phyloP scores from a whole-genome alignment of 2,329 filamentous ascomycete species.

The Polychaeton citri region DNA sequence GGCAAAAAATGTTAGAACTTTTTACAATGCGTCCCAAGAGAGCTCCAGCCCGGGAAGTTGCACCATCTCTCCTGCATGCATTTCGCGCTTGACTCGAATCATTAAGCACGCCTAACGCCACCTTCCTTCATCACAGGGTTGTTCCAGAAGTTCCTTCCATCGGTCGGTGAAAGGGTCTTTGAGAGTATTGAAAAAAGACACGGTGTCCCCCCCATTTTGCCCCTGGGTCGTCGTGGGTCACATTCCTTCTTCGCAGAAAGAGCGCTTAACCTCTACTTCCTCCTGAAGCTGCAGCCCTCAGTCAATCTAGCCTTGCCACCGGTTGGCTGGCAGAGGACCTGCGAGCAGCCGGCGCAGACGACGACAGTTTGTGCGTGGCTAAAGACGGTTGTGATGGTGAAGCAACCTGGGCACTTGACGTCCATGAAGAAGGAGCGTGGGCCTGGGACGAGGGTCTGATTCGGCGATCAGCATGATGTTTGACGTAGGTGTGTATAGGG shows the following conservation, averaged over 20 bases:
- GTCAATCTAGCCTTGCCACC: constrained; percentile 98
- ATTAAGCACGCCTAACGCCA: not conserved
- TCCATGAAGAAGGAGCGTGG: constrained; percentile 99
- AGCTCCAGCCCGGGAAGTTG: not conserved
- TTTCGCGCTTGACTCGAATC: not conserved
- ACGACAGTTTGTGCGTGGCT: constrained; percentile 99
- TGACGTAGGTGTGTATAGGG: constrained; percentile 3
- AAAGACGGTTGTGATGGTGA: constrained; percentile 99
- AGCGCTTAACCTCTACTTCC: constrained; percentile 62
- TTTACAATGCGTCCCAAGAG: not conserved
- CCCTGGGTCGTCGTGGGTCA: too few relatives aligned
- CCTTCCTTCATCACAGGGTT: not conserved
- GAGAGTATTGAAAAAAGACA: not conserved
- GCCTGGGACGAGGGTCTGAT: constrained; percentile 61
- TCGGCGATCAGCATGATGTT: constrained; percentile 4
- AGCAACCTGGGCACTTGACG: constrained; percentile 99
- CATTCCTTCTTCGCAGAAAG: too few relatives aligned
- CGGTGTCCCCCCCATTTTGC: too few relatives aligned
- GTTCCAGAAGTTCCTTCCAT: too few relatives aligned
- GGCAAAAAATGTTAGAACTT: too few relatives aligned
- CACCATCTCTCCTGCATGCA: not conserved
- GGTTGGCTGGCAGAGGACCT: constrained; percentile 98
- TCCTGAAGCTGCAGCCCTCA: constrained; percentile 99
- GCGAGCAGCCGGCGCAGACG: constrained; percentile 99
- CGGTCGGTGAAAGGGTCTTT: not conserved